These are phyloP conservation scores for Solidago caesia DNA, from an alignment of 129 eudicot species.

Conservation along the genomic window DNA sequence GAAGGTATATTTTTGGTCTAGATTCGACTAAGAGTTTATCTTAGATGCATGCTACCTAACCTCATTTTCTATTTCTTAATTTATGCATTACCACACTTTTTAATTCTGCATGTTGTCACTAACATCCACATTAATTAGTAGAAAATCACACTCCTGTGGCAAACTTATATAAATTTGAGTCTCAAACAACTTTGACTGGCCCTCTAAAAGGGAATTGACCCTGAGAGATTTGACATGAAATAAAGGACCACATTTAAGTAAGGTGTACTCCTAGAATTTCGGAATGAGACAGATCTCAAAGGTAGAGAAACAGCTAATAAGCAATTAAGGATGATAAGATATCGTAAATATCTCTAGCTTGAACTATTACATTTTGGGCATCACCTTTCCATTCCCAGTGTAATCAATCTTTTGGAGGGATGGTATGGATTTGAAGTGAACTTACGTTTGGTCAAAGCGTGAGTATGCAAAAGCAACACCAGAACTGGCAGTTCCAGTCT, in stretches of 20 bases:
- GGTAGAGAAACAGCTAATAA: background rate
- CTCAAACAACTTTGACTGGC: background rate
- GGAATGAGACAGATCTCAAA: background rate
- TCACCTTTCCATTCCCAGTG: background rate
- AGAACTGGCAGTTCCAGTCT: too few species aligned
- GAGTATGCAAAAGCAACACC: too few species aligned
- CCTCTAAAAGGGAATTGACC: background rate
- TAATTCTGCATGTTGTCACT: background rate
- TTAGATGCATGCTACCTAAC: background rate
- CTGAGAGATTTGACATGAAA: background rate
- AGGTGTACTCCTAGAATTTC: background rate
- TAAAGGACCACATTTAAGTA: background rate
- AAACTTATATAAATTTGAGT: background rate
- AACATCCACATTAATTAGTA: too few species aligned
- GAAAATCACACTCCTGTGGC: background rate
- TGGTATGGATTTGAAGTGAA: too few species aligned
- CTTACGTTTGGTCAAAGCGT: too few species aligned
- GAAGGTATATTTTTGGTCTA: background rate
- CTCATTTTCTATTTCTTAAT: background rate
- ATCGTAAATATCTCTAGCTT: background rate
- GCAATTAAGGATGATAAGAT: background rate
- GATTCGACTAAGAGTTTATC: background rate
- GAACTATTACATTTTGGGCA: background rate
- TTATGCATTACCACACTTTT: background rate
- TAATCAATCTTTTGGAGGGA: too few species aligned